phyloP scores from a whole-genome alignment of 176 grass and related monocot genomes.

The Saccharum spontaneum region DNA sequence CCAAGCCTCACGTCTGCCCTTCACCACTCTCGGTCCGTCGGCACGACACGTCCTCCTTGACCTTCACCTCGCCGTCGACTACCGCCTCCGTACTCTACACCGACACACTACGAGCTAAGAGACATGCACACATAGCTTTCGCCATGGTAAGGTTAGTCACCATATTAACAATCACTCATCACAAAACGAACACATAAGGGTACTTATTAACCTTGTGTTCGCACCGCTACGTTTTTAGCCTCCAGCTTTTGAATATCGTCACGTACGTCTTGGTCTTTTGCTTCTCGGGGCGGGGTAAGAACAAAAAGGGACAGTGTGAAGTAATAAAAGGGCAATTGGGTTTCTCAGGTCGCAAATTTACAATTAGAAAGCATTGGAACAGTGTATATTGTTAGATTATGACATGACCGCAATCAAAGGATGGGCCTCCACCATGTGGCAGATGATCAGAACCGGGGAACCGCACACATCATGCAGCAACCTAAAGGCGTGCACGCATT shows the following conservation, averaged over 20 bases:
- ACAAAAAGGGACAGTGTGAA: not conserved
- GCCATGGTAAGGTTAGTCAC: no score
- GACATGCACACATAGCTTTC: no score
- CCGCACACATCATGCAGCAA: not conserved
- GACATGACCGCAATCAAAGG: constrained; percentile 34
- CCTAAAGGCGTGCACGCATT: constrained; percentile 3
- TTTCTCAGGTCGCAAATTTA: not conserved
- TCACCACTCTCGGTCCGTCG: no score
- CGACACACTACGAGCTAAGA: no score
- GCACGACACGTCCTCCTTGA: no score
- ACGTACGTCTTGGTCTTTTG: not conserved
- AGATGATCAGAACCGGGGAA: constrained; percentile 17
- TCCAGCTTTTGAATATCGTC: not conserved
- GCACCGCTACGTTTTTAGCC: not conserved
- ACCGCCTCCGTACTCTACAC: no score
- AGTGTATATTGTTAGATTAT: not conserved
- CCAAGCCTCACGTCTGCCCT: no score
- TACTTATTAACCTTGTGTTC: no score
- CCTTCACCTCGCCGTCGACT: no score
- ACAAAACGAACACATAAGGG: no score
- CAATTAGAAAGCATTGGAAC: constrained; percentile 21
- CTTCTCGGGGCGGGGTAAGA: not conserved
- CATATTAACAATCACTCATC: no score
- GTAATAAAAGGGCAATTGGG: not conserved
- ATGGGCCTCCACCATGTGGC: constrained; percentile 41